A percentile compares a stretch with the other conserved stretches of the same genome.
Conservation (phyloP, 306 rosid genomes). For the Medicago ruthenica region DNA sequence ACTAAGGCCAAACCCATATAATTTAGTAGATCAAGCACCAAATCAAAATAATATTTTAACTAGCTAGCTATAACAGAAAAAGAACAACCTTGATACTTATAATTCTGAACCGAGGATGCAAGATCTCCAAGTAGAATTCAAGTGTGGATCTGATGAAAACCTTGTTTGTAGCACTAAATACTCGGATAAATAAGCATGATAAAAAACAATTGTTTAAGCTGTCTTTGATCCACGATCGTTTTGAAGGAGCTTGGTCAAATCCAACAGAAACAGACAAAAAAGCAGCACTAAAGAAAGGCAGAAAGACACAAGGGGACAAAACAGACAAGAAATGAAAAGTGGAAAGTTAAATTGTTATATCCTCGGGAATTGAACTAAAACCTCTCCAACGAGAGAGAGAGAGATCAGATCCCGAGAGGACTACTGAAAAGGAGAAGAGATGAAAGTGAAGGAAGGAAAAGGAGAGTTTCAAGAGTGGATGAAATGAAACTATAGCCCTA, state of each 20-base stretch:
- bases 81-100: slow-evolving; percentile 50
- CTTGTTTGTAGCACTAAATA: neutral
- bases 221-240: slow-evolving; percentile 36
- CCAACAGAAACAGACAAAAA: slow-evolving; percentile 49
- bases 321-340: slow-evolving; percentile 37
- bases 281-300: slow-evolving; percentile 35
- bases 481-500: slow-evolving; percentile 57
- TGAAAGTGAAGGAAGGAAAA: slow-evolving; percentile 19
- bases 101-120: neutral
- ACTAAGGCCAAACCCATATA: neutral
- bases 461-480: slow-evolving; percentile 27
- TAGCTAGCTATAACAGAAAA: neutral
- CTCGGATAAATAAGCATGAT: no score
- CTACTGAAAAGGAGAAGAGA: slow-evolving; percentile 19
- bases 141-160: slow-evolving; percentile 50
- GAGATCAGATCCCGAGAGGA: slow-evolving; percentile 76
- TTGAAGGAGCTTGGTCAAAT: slow-evolving; percentile 35
- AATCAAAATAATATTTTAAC: neutral
- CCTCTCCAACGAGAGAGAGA: neutral
- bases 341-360: slow-evolving; percentile 32
- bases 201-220: neutral
- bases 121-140: slow-evolving; percentile 14
- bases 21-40: neutral
- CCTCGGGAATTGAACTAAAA: slow-evolving; percentile 70
- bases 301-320: slow-evolving; percentile 34